phyloP scores from a whole-genome alignment of 352 stramenopile species.

The Phytophthora tentaculata region DNA sequence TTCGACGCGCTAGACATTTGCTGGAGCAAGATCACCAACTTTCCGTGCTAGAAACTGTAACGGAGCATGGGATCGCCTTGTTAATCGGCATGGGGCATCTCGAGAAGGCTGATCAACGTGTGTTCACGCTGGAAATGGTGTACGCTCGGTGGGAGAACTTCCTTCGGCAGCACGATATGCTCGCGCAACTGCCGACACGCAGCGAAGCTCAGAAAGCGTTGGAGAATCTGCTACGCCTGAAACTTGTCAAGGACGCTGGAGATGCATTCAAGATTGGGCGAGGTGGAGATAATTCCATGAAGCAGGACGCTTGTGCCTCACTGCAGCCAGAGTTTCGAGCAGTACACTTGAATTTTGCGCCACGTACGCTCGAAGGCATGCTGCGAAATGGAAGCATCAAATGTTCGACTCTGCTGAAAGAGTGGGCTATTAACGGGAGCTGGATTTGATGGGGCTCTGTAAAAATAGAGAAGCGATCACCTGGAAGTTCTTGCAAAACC shows the following conservation, averaged over 20 bases:
- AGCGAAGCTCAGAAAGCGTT: constrained; percentile 79
- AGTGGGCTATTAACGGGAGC: constrained; percentile 76
- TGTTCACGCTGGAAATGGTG: constrained; percentile 88
- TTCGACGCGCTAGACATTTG: constrained; percentile 54
- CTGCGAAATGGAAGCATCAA: constrained; percentile 75
- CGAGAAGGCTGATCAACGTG: constrained; percentile 63
- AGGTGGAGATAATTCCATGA: constrained; percentile 23
- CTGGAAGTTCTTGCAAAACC: not conserved
- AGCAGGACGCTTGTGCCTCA: constrained; percentile 37
- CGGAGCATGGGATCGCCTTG: constrained; percentile 72
- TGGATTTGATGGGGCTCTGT: constrained; percentile 13
- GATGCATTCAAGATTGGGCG: constrained; percentile 77
- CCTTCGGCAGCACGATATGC: constrained; percentile 75
- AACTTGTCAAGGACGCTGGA: constrained; percentile 78
- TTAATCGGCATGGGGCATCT: constrained; percentile 83
- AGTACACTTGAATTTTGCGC: constrained; percentile 77
- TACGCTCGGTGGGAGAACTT: constrained; percentile 85
- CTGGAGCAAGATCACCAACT: constrained; percentile 82
- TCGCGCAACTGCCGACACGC: constrained; percentile 64
- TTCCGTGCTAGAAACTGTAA: constrained; percentile 67
- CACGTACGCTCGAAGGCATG: constrained; percentile 74
- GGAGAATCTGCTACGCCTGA: constrained; percentile 69
- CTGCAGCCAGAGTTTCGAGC: constrained; percentile 79
- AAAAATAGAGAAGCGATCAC: constrained; percentile 16
- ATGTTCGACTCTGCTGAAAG: constrained; percentile 75